Conservation (phyloP, 2,329 filamentous ascomycete species). For the Aspergillus udagawae region DNA sequence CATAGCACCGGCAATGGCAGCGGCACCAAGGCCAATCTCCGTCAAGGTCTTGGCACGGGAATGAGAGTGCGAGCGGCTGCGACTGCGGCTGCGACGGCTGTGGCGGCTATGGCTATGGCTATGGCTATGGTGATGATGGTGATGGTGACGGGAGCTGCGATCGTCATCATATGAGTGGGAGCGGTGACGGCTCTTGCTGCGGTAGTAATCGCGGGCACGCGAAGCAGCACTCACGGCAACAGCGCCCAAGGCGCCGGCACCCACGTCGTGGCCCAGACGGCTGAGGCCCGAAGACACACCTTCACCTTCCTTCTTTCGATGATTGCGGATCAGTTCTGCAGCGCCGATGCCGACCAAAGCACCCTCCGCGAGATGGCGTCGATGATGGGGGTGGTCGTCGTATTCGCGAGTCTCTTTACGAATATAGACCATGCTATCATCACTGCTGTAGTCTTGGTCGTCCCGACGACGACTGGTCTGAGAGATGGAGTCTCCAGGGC, state of each 20-base stretch:
- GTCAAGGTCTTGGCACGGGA: slow-evolving; percentile 52
- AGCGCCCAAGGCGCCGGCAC: slow-evolving; percentile 59
- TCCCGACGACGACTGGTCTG: slow-evolving; percentile 43
- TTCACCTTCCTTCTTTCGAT: slow-evolving; percentile 54
- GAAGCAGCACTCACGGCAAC: slow-evolving; percentile 57
- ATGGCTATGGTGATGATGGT: slow-evolving; percentile 25
- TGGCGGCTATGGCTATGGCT: slow-evolving; percentile 21
- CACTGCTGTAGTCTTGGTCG: slow-evolving; percentile 50
- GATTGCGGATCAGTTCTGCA: slow-evolving; percentile 57
- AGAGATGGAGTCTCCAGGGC: slow-evolving; percentile 51
- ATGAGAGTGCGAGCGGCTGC: slow-evolving; percentile 45
- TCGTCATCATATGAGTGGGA: slow-evolving; percentile 40
- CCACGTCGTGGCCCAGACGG: slow-evolving; percentile 49
- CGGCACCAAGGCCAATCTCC: slow-evolving; percentile 50
- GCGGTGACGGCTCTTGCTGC: slow-evolving; percentile 43
- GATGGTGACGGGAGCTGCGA: slow-evolving; percentile 31
- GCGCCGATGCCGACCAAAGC: slow-evolving; percentile 58
- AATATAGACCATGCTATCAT: slow-evolving; percentile 60
- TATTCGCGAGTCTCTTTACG: slow-evolving; percentile 47
- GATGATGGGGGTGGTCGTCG: slow-evolving; percentile 48
- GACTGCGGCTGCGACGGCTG: slow-evolving; percentile 32
- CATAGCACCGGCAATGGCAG: slow-evolving; percentile 58
- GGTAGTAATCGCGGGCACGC: slow-evolving; percentile 48
- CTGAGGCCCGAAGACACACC: slow-evolving; percentile 49
- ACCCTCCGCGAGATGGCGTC: slow-evolving; percentile 59